phyloP scores from a whole-genome alignment of 1,284 basidiomycete species.

The Phylloboletellus chloephorus region DNA sequence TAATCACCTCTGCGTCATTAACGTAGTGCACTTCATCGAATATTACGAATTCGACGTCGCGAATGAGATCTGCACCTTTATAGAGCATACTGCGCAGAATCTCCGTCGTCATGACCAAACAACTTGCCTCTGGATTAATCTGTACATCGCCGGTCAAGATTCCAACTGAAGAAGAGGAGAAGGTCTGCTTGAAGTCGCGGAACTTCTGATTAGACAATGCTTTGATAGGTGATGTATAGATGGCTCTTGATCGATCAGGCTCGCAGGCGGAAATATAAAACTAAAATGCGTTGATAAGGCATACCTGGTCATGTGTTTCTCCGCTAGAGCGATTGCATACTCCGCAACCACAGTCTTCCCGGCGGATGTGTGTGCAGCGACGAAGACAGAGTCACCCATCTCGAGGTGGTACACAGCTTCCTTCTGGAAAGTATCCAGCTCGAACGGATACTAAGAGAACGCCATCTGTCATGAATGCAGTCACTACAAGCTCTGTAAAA shows the following conservation, averaged over 20 bases:
- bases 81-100: constrained; percentile 98
- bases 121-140: constrained; percentile 97
- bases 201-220: constrained; percentile 99
- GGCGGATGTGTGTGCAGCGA: constrained; percentile 98
- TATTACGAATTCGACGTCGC: constrained; percentile 99
- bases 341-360: constrained; percentile 99
- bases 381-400: constrained; percentile 96
- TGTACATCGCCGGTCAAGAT: constrained; percentile 99
- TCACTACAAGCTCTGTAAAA: constrained; percentile 2
- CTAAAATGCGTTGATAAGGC: constrained; percentile 19
- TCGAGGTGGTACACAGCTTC: constrained; percentile 98
- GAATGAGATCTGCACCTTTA: constrained; percentile 96
- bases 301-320: constrained; percentile 97
- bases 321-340: constrained; percentile 95
- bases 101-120: constrained; percentile 99
- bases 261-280: constrained; percentile 13
- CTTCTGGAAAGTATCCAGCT: constrained; percentile 90
- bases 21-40: constrained; percentile 99
- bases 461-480: constrained; percentile 16
- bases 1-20: constrained; percentile 90
- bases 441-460: constrained; percentile 74
- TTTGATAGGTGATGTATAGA: constrained; percentile 99
- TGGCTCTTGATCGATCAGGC: constrained; percentile 57
- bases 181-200: constrained; percentile 97
- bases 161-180: constrained; percentile 87